Evolutionary conservation across 208 protist species (phyloP).

Genomic region (Crithidia mellificae): DNA sequence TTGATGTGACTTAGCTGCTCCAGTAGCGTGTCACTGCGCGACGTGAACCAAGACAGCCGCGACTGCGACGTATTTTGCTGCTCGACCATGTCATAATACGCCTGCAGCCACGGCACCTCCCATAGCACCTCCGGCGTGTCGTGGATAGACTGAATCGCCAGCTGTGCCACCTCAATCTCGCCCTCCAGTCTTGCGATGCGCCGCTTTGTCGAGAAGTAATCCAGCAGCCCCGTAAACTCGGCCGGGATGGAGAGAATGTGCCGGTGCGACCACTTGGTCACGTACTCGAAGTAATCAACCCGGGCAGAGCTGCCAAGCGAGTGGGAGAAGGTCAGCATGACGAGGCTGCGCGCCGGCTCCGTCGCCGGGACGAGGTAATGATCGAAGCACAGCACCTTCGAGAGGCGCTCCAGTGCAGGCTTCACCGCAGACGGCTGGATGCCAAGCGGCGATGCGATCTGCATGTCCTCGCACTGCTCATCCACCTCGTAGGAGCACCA

Average conservation of each 20-base stretch:
- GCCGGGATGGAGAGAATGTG: slow-evolving; percentile 51
- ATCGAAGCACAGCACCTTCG: slow-evolving; percentile 67
- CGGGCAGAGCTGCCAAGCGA: slow-evolving; percentile 53
- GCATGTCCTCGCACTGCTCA: slow-evolving; percentile 23
- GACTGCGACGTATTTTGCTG: slow-evolving; percentile 57
- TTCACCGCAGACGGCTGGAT: slow-evolving; percentile 19
- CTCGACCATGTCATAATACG: slow-evolving; percentile 60
- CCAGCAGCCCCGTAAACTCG: slow-evolving; percentile 55
- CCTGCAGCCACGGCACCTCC: slow-evolving; percentile 72
- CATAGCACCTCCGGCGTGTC: slow-evolving; percentile 74
- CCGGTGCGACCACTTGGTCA: slow-evolving; percentile 64
- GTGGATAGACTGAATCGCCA: slow-evolving; percentile 51
- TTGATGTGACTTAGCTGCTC: slow-evolving; percentile 69
- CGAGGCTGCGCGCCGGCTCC: slow-evolving; percentile 43
- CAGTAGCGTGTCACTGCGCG: slow-evolving; percentile 65
- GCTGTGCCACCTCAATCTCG: slow-evolving; percentile 57
- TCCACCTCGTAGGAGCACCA: slow-evolving; percentile 76
- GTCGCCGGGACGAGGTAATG: slow-evolving; percentile 64
- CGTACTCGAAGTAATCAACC: slow-evolving; percentile 68
- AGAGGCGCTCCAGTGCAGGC: slow-evolving; percentile 51
- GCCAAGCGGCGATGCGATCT: slow-evolving; percentile 1
- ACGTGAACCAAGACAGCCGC: slow-evolving; percentile 59
- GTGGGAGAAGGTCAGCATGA: slow-evolving; percentile 76
- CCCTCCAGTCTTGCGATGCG: slow-evolving; percentile 54
- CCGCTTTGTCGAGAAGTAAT: slow-evolving; percentile 69